phyloP scores from a whole-genome alignment of 768 basidiomycete species.

The Gymnopilus dilepis region DNA sequence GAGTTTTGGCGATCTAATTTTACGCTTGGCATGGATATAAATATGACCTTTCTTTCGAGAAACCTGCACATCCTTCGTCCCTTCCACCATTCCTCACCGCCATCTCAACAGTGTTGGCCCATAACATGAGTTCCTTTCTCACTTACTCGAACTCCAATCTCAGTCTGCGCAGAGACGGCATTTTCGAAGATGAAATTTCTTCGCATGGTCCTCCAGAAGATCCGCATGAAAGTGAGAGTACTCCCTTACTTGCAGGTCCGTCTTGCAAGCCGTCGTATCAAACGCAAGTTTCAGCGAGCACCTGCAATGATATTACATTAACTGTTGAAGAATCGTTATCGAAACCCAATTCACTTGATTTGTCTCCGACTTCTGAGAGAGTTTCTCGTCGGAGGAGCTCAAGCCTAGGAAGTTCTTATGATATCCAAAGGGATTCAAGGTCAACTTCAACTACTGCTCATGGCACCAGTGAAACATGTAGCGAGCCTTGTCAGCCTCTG shows the following conservation, averaged over 20 bases:
- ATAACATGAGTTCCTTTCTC: too few relatives aligned
- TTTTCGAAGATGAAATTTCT: background rate
- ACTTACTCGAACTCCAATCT: too few relatives aligned
- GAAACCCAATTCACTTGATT: background rate
- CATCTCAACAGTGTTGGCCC: too few relatives aligned
- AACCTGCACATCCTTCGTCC: background rate
- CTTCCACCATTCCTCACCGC: background rate
- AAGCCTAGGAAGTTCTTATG: background rate
- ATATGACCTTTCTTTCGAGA: background rate
- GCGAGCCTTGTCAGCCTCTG: background rate
- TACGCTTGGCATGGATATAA: background rate
- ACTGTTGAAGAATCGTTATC: too few relatives aligned
- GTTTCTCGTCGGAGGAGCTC: background rate
- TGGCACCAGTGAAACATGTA: background rate
- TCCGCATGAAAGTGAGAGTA: background rate
- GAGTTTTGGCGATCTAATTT: background rate
- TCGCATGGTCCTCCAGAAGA: background rate
- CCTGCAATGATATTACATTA: background rate
- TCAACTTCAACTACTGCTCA: background rate
- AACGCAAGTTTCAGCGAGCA: background rate
- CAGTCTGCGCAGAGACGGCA: too few relatives aligned
- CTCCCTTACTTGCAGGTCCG: constrained; percentile 6
- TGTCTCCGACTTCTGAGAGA: background rate
- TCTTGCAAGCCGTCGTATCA: background rate
- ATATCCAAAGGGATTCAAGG: background rate